Evolutionary conservation across 1,284 basidiomycete genomes (phyloP), one percentile per base, ranked within the genome.

Genomic region (Apiotrichum montevideense): DNA sequence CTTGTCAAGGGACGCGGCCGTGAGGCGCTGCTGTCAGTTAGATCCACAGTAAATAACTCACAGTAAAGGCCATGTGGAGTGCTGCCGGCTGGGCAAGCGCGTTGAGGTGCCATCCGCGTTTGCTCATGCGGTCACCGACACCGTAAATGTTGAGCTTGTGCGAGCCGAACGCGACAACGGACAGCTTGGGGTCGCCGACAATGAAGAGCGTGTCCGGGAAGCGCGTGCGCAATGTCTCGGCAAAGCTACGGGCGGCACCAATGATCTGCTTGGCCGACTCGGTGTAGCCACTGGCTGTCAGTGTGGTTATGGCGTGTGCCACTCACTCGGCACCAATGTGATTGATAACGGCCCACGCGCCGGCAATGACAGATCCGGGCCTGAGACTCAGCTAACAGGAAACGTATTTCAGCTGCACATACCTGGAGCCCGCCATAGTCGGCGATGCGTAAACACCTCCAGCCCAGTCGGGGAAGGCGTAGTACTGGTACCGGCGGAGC

Each of bases 321-420:
- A 68, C 85, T 61, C 71, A 90, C 84, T 87, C 82, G 58, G 86
- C 81, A 34, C 95, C 95, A 79, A 96, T 86, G 72, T 89, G 85
- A 69, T 95, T 88, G 85, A 98, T 86, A 1, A 91, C 91, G 3
- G 95, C 92, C 93, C 94, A 98, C 14, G 92, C 87, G 45, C 91
- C 95, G 10, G 95, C 95, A 59, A 98, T 88, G 57, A 98, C 78
- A 0, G 91, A 86, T 8, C 95, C 95, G 0, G 94, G 91, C 46
- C 94, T 82, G 41, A 42, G 37, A 8, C 37, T 14, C 10, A 14
- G 41, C 14, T 14, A 14, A 6, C n/a, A 15, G 8, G 41, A 6
- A 42, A 6, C 41, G n/a, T 8, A 11, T 11, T 14, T 6, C n/a
- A 6, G 21, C 21, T 21, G 11, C 14, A 42, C 41, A 6, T 14